A percentile compares a stretch with the other conserved stretches of the same genome.
Evolutionary conservation across 176 grass and related monocot genomes (phyloP).

Genomic region (Guadua angustifolia): DNA sequence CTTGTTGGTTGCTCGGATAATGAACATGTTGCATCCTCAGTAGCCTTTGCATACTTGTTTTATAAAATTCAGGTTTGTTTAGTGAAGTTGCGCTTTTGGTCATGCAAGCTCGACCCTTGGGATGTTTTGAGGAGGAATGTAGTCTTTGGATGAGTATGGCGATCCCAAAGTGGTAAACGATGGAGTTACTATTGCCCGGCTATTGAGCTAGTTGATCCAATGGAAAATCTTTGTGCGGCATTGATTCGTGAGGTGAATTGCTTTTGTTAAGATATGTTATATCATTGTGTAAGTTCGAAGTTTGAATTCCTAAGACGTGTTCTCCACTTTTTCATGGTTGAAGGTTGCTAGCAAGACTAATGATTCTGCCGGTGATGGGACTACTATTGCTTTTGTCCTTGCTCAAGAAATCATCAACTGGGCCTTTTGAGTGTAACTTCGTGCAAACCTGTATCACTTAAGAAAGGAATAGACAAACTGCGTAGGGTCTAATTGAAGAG

Average conservation of each 20-base stretch:
- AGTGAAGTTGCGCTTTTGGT: neutral
- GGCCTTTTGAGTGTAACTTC: slow-evolving; percentile 86
- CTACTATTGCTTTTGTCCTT: slow-evolving; percentile 82
- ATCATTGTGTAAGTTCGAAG: neutral
- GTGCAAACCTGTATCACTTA: slow-evolving; percentile 60
- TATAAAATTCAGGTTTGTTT: neutral
- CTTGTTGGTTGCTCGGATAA: neutral
- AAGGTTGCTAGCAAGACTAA: slow-evolving; percentile 97
- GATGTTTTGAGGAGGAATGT: slow-evolving; percentile 62
- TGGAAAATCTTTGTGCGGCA: slow-evolving; percentile 76
- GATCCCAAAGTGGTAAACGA: slow-evolving; percentile 72
- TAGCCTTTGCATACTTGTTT: neutral
- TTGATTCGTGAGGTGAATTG: slow-evolving; percentile 62
- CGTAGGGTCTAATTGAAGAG: slow-evolving; percentile 70
- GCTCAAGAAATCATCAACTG: slow-evolving; percentile 91
- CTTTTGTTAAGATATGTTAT: neutral
- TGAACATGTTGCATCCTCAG: no score
- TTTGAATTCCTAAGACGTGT: neutral
- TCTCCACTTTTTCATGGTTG: neutral
- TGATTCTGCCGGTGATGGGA: slow-evolving; percentile 94
- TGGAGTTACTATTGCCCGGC: slow-evolving; percentile 75
- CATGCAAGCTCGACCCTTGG: slow-evolving; percentile 25
- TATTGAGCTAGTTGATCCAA: slow-evolving; percentile 77
- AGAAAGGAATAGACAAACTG: slow-evolving; percentile 96
- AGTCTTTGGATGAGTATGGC: slow-evolving; percentile 68